Conservation (phyloP, 1,284 basidiomycete genomes). For the Irpex sp. region DNA sequence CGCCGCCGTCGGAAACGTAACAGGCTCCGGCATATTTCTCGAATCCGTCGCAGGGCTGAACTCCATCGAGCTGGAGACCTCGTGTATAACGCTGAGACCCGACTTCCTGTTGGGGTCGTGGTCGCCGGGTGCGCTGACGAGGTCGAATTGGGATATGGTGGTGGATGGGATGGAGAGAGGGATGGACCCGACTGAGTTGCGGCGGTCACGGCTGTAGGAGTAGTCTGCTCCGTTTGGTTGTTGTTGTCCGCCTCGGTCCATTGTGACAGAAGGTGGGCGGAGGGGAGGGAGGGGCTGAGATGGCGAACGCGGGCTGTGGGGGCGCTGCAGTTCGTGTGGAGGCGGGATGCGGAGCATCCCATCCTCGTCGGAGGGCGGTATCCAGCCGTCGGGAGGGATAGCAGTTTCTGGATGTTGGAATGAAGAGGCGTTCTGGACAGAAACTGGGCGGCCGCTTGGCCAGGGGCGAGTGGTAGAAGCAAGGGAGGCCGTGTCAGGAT, state of each 20-base stretch:
- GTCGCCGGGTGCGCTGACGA: slow-evolving; percentile 26
- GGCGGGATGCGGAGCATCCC: slow-evolving; percentile 22
- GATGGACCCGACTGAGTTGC: slow-evolving; percentile 13
- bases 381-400: slow-evolving; percentile 24
- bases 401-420: slow-evolving; percentile 17
- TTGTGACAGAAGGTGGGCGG: slow-evolving; percentile 1
- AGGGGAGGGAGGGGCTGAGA: slow-evolving; percentile 10
- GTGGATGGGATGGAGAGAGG: slow-evolving; percentile 28
- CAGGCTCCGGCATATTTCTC: slow-evolving; percentile 23
- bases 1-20: slow-evolving; percentile 17
- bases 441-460: slow-evolving; percentile 14
- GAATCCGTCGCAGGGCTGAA: slow-evolving; percentile 24
- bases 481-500: slow-evolving; percentile 19
- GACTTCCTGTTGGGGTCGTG: slow-evolving; percentile 21
- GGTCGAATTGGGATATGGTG: slow-evolving; percentile 37
- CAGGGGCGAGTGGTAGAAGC: slow-evolving; percentile 10
- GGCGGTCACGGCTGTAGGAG: slow-evolving; percentile 7
- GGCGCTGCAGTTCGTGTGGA: slow-evolving; percentile 22
- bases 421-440: slow-evolving; percentile 18
- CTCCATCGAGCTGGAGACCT: slow-evolving; percentile 32
- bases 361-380: slow-evolving; percentile 22
- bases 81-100: slow-evolving; percentile 36
- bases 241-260: background rate
- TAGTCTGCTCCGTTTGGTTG: slow-evolving; percentile 16
- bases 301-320: slow-evolving; percentile 12